Evolutionary conservation across 495 filamentous ascomycete species (phyloP), one percentile per base, ranked within the genome.

Genomic region (Trichoderma gamsii): DNA sequence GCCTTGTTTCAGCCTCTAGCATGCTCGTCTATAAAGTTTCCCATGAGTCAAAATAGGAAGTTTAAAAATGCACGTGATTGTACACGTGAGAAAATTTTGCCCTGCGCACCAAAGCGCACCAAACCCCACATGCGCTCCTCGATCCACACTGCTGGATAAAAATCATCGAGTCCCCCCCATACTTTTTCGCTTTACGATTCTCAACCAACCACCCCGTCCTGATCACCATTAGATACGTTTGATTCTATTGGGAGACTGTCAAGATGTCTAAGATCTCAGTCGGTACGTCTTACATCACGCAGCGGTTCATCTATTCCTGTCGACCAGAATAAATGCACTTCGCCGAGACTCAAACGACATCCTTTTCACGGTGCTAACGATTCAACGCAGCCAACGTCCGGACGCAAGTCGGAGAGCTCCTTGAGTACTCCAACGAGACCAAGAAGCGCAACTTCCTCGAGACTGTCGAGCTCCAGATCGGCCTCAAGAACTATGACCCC

Each of bases 391-490:
- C 92, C 88, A 92, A 92, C 91, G 93, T 97, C 87, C 93, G 93
- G 87, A 82, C 88, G 77, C 93, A 97, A 83, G 90, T 97, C 79
- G 83, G 90, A 81, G 86, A 90, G 74, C 85, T 97, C 67, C 90
- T 97, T 73, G 89, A 96, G 71, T 96, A 96, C 88, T 94, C 91
- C 82, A 89, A 85, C 76, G 91, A 97, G 80, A 90, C 92, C 81
- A 98, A 99, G 90, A 99, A 99, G 90, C 85, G 95, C 70, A 98
- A 98, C 88, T 99, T 98, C 87, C 88, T 97, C 83, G 92, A 96
- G 86, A 96, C 92, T 77, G 88, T 90, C 79, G 87, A 89, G 77
- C 51, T 98, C 77, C 94, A 98, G 83, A 97, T 99, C 86, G 95
- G 95, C 78, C 89, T 99, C 79, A 99, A 99, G 91, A 99, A 99